Evolutionary conservation across 257 asterid genomes (phyloP).

Genomic region (Jasminum sambac): DNA sequence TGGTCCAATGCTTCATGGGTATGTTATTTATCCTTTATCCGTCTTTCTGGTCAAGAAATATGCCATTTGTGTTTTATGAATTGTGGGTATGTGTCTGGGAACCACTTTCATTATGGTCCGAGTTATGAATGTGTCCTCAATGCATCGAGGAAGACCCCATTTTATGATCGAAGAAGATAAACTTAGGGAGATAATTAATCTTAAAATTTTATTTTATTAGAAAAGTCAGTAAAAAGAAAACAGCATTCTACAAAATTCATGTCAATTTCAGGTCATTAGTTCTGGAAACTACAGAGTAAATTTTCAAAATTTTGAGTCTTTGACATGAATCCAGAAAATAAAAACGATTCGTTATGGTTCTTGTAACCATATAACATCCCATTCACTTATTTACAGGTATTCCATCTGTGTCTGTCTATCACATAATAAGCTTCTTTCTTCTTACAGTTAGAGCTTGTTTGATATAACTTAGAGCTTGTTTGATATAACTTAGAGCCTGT

Average conservation of each 20-base stretch:
- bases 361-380: not conserved
- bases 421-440: not conserved
- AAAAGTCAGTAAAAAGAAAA: not conserved
- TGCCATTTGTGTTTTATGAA: not conserved
- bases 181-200: not conserved
- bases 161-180: not conserved
- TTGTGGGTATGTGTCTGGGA: not conserved
- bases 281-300: not conserved
- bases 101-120: not conserved
- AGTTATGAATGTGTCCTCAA: not conserved
- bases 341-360: not conserved
- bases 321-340: not conserved
- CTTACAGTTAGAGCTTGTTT: not conserved
- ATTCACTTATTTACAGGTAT: not conserved
- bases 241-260: not conserved
- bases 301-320: not conserved
- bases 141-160: not conserved
- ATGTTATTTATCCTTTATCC: constrained; percentile 34
- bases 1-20: constrained; percentile 59
- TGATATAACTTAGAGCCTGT: too few species aligned
- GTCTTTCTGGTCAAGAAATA: not conserved
- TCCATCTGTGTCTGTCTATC: not conserved
- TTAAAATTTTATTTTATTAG: not conserved
- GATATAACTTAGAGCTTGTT: too few species aligned
- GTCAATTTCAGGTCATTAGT: not conserved